Evolutionary conservation across 129 eudicot species (phyloP).

Genomic region (Arctium minus): DNA sequence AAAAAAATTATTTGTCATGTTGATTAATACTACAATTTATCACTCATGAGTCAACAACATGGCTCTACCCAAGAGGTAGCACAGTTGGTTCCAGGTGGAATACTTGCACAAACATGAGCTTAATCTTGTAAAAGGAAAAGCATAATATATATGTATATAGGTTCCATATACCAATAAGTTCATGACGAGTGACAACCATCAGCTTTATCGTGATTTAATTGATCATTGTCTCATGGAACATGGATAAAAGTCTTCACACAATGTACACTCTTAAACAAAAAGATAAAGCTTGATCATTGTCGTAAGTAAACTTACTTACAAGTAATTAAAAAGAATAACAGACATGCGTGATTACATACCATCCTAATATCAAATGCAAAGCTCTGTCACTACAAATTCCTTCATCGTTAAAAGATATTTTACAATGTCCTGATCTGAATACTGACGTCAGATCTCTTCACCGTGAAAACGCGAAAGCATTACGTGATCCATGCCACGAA

Average conservation of each 20-base stretch:
- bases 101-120: neutral
- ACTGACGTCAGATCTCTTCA: conserved; percentile 11
- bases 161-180: neutral
- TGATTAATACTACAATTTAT: neutral
- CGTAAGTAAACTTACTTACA: neutral
- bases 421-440: conserved; percentile 5
- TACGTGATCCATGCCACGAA: conserved; percentile 6
- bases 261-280: neutral
- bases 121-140: neutral
- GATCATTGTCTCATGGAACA: neutral
- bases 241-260: neutral
- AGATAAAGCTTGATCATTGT: neutral
- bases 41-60: neutral
- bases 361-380: conserved; percentile 21
- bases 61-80: too few species aligned
- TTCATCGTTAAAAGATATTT: conserved; percentile 7
- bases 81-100: neutral
- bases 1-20: neutral
- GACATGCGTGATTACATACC: conserved; percentile 24
- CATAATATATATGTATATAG: neutral
- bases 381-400: conserved; percentile 17
- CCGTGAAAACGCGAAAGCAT: conserved; percentile 15
- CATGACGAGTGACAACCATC: neutral
- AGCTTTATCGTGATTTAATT: neutral
- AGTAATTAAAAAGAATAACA: neutral